Evolutionary conservation across 2,329 filamentous ascomycete species (phyloP), one percentile per base, ranked within the genome.

Genomic region (Colletotrichum lini): DNA sequence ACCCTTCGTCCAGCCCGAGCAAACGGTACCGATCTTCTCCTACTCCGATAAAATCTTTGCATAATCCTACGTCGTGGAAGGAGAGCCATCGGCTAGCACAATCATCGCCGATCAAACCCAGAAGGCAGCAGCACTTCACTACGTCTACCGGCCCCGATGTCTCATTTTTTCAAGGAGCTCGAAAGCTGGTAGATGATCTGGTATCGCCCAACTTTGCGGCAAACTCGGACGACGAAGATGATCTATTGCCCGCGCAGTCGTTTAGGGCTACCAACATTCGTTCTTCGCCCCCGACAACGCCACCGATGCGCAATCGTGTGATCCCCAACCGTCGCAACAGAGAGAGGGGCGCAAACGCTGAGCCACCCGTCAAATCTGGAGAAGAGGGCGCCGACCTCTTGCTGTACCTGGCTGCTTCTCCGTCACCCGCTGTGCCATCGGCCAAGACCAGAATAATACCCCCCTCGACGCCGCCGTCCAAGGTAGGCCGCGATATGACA

Each of bases 401-500:
- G 30, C 86, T 96, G 49, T 98, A 96, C 80, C 89, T 98, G 18
- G 95, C 95, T 59, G 94, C 94, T 62, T 98, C 96, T 8, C 96
- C 96, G 0, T 97, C 95, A 0, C 94, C 95, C 0, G 94, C 94
- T 57, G 90, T 92, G 64, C 85, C 87, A 30, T 82, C 82, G 35
- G 80, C 77, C 60, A 88, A 83, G 74, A 81, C 84, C 15, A 81
- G 87, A 70, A 91, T 91, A 87, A 89, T 92, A 52, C 90, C 91
- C 35, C 92, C 92, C 1, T 93, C 92, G 13, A 95, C 93, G n/a
- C 93, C 93, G 44, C 93, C 93, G 5, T 90, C 91, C 65, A 92
- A 91, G 79, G 45, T 68, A 47, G 90, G 86, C 84, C 83, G 79
- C 77, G 90, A 90, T 85, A 89, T 86, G 74, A 93, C 90, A 63